Evolutionary conservation across 352 stramenopile genomes (phyloP).

Genomic region (Phytopythium cucurbitacearum): DNA sequence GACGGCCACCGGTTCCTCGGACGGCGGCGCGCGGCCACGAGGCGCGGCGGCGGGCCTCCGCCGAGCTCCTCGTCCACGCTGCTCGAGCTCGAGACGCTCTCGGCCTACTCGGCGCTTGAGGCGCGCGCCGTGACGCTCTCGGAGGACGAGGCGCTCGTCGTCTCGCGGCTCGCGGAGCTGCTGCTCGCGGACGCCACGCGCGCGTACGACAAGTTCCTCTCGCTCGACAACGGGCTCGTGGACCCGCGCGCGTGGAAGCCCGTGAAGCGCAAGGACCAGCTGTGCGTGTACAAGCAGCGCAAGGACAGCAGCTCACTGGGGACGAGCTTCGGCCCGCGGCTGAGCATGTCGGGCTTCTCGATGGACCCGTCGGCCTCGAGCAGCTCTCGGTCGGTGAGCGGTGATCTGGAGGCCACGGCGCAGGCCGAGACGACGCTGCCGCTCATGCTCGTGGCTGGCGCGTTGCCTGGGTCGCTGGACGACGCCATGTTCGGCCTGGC

Average conservation of each 20-base stretch:
- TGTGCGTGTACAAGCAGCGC: conserved; percentile 51
- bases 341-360: no score
- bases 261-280: conserved; percentile 59
- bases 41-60: no score
- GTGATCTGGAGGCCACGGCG: conserved; percentile 7
- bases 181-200: conserved; percentile 34
- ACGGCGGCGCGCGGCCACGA: no score
- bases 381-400: background rate
- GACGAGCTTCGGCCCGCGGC: background rate
- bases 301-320: conserved; percentile 5
- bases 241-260: conserved; percentile 59
- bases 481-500: conserved; percentile 58
- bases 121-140: conserved; percentile 33
- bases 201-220: conserved; percentile 21
- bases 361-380: no score
- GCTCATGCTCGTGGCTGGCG: conserved; percentile 40
- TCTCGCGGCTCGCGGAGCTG: conserved; percentile 27
- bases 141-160: conserved; percentile 45
- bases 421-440: conserved; percentile 22
- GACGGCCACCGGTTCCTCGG: no score
- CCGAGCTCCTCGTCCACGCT: conserved; percentile 1
- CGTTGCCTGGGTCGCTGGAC: conserved; percentile 37
- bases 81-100: conserved; percentile 30
- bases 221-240: conserved; percentile 7
- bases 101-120: conserved; percentile 24